Evolutionary conservation across 768 basidiomycete species (phyloP).

Genomic region (Cystofilobasidium macerans): DNA sequence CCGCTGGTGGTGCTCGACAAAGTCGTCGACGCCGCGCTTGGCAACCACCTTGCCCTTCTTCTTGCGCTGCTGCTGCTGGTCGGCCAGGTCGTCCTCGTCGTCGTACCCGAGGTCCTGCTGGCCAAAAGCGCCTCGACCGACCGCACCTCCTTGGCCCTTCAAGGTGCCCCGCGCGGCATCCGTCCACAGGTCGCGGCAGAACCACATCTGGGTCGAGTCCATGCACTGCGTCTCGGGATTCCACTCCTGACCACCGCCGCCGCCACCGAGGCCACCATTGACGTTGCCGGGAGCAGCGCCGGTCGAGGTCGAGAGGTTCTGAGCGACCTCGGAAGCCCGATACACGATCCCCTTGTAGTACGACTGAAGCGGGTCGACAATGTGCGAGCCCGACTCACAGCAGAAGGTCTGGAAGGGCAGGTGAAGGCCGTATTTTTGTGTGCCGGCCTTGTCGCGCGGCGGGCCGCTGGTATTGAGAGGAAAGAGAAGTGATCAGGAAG

Average conservation of each 20-base stretch:
- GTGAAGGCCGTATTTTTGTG: slow-evolving; percentile 74
- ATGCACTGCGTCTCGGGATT: slow-evolving; percentile 75
- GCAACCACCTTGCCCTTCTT: slow-evolving; percentile 29
- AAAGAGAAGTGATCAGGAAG: background rate
- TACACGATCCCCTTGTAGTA: slow-evolving; percentile 87
- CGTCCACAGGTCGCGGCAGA: slow-evolving; percentile 96
- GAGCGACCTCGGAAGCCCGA: slow-evolving; percentile 66
- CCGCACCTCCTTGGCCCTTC: slow-evolving; percentile 32
- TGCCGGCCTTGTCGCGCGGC: slow-evolving; percentile 72
- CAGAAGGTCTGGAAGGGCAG: slow-evolving; percentile 98
- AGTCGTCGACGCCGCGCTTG: slow-evolving; percentile 11
- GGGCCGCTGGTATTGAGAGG: slow-evolving; percentile 46
- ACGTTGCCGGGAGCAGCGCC: slow-evolving; percentile 47
- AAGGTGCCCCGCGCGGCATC: slow-evolving; percentile 63
- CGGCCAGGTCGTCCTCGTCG: slow-evolving; percentile 1
- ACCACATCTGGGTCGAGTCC: slow-evolving; percentile 95
- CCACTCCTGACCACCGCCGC: too few relatives aligned
- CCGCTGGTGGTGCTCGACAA: slow-evolving; percentile 23
- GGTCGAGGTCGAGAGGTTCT: slow-evolving; percentile 55
- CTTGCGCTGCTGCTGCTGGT: slow-evolving; percentile 3
- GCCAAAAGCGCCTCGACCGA: background rate
- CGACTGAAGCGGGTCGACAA: slow-evolving; percentile 88
- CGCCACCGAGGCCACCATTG: too few relatives aligned
- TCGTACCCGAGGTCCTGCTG: background rate
- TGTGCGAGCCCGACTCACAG: slow-evolving; percentile 94